These are phyloP conservation scores for Sphaerulina vaccinii DNA, from an alignment of 2,329 filamentous ascomycete species.

Conservation along the genomic window DNA sequence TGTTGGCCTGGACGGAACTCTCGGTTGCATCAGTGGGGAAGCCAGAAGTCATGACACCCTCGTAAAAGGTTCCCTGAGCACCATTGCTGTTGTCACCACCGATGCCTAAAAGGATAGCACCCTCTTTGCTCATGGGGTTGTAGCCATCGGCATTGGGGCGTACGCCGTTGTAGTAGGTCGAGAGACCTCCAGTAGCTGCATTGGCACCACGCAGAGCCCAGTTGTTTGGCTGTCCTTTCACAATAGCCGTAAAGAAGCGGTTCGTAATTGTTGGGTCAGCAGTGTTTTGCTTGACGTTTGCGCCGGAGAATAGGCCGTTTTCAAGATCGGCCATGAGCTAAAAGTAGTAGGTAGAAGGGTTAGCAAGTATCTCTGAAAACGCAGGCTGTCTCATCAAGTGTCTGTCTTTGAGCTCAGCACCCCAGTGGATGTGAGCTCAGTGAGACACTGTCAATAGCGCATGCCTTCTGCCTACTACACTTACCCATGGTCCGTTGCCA, in stretches of 20 bases:
- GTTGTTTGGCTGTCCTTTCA: slow-evolving; percentile 57
- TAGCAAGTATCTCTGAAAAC: no score
- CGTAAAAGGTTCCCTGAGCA: slow-evolving; percentile 56
- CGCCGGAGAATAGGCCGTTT: slow-evolving; percentile 63
- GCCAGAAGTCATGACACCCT: slow-evolving; percentile 63
- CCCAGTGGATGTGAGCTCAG: no score
- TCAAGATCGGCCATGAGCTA: slow-evolving; percentile 69
- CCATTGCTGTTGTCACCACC: slow-evolving; percentile 64
- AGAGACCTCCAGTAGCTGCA: slow-evolving; percentile 53
- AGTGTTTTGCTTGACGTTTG: slow-evolving; percentile 47
- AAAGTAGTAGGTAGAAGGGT: no score
- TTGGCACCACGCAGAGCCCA: slow-evolving; percentile 63
- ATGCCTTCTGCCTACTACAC: no score
- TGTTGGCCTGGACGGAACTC: slow-evolving; percentile 51
- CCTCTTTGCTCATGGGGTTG: slow-evolving; percentile 63
- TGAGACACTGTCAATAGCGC: no score
- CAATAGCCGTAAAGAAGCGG: slow-evolving; percentile 57
- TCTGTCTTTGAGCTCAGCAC: no score
- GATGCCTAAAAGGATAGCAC: slow-evolving; percentile 67
- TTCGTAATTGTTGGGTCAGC: slow-evolving; percentile 53
- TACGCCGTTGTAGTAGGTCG: slow-evolving; percentile 59
- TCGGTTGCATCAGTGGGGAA: slow-evolving; percentile 62
- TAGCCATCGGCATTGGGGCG: slow-evolving; percentile 55
- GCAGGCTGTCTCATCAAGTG: no score
- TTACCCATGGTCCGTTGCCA: slow-evolving; percentile 63